phyloP scores from a whole-genome alignment of 164 flowering plant species.

The Berberis vulgaris region DNA sequence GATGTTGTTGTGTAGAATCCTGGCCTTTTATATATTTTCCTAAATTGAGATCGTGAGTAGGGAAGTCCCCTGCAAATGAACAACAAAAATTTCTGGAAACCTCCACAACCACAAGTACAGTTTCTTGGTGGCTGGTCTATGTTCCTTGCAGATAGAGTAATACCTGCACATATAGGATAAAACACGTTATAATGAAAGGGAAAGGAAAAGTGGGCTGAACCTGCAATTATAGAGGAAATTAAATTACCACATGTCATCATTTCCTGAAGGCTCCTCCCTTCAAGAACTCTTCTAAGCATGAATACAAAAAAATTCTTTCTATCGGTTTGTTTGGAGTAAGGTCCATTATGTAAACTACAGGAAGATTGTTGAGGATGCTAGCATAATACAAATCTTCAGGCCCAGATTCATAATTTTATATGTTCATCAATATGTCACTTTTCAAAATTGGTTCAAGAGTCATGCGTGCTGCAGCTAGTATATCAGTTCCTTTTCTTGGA shows the following conservation, averaged over 20 bases:
- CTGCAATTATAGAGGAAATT: not conserved
- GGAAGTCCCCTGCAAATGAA: slow-evolving; percentile 93
- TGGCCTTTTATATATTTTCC: slow-evolving; percentile 60
- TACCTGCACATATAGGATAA: slow-evolving; percentile 47
- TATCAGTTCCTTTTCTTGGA: slow-evolving; percentile 42
- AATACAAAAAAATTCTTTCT: slow-evolving; percentile 76
- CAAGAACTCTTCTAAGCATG: slow-evolving; percentile 87
- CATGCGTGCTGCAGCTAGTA: slow-evolving; percentile 39
- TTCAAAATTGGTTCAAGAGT: slow-evolving; percentile 58
- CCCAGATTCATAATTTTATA: slow-evolving; percentile 35
- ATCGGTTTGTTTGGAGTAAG: slow-evolving; percentile 58
- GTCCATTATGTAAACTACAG: slow-evolving; percentile 68
- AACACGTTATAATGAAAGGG: not conserved
- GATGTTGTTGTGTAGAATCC: slow-evolving; percentile 32
- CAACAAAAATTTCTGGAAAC: slow-evolving; percentile 83
- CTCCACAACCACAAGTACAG: slow-evolving; percentile 72
- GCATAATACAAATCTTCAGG: slow-evolving; percentile 47
- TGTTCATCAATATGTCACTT: slow-evolving; percentile 18
- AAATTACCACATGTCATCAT: slow-evolving; percentile 90
- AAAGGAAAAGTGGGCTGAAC: not conserved
- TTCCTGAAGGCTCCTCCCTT: slow-evolving; percentile 92
- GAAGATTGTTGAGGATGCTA: slow-evolving; percentile 66
- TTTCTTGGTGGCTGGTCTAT: slow-evolving; percentile 87
- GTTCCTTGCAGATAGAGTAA: slow-evolving; percentile 91
- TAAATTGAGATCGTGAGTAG: slow-evolving; percentile 69